Base-by-base conservation (phyloP, 2,329 filamentous ascomycete genomes). In the Colletotrichum sp. region DNA sequence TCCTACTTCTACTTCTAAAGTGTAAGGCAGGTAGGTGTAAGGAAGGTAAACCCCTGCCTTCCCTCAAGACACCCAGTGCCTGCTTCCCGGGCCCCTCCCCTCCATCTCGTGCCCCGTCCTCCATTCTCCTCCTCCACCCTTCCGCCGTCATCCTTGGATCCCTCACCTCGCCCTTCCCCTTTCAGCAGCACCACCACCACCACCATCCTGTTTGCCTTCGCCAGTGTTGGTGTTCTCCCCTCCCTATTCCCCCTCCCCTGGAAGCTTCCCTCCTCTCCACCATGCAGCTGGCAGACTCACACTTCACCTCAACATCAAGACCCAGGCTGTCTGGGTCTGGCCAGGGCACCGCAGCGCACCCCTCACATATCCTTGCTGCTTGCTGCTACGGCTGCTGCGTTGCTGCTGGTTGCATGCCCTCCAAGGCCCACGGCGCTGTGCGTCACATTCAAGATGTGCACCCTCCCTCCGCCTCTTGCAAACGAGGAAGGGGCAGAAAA, bases 391-490 rank as follows among this genome's bases (percentile, higher is more conserved):
- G 44, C 62, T 59, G 55, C 26, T 59, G 55, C 30, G 70, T 34
- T 67, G 55, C 57, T 60, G 18, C 60, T 70, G 57, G 49, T 66
- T 74, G 71, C 70, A 59, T 66, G 60, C 60, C 24, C 24, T 65
- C 28, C 67, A 52, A 3, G 18, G 15, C 8, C 44, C 16, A 59
- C 52, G 57, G 66, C 36, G 26, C 60, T 71, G 68, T 75, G 72
- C 72, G 72, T 75, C 68, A 72, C 72, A 49, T 59, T 60, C 62
- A 36, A 67, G 68, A 66, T 75, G 70, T 75, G 62, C 62, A 67
- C 28, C 55, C 70, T 63, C 30, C 62, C 39, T 59, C 21, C 39
- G n/a, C 30, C 34, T 62, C 59, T n/a, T 62, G n/a, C 59, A 62
- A 30, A 30, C 28, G 36, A 24, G 44, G 44, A 21, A 52, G n/a